These are phyloP conservation scores for Wickerhamomyces sp. DNA, from an alignment of 1,139 yeast species.

Conservation along the genomic window DNA sequence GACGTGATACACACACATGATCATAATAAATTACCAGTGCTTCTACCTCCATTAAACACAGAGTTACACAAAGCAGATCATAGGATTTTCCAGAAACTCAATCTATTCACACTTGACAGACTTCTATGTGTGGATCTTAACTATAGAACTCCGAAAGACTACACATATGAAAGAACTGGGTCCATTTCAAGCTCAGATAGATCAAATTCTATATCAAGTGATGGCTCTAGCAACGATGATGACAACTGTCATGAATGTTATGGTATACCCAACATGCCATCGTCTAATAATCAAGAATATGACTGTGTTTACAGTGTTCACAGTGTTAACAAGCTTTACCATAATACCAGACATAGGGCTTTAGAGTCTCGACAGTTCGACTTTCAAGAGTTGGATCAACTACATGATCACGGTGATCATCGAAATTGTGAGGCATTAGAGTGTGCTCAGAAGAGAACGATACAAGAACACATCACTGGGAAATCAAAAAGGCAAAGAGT, in stretches of 20 bases:
- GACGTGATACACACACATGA: neutral
- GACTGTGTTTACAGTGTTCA: neutral
- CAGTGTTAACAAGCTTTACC: neutral
- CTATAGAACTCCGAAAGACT: neutral
- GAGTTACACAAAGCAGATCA: neutral
- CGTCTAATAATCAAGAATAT: too few relatives aligned
- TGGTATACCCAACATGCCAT: too few relatives aligned
- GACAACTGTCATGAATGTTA: too few relatives aligned
- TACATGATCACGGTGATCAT: neutral
- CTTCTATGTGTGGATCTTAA: neutral
- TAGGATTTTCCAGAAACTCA: neutral
- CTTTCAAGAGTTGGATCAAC: neutral
- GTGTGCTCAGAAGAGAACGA: neutral
- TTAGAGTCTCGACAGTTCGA: neutral
- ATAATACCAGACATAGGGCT: neutral
- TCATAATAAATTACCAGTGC: conserved; percentile 2
- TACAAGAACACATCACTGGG: neutral
- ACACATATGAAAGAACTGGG: neutral
- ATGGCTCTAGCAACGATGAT: too few relatives aligned
- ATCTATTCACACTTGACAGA: neutral
- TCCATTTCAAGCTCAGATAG: neutral
- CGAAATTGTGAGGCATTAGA: neutral
- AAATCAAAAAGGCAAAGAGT: conserved; percentile 50
- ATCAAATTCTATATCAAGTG: neutral
- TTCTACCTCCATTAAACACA: neutral